Conservation (phyloP, 768 basidiomycete species). For the Hydnomerulius pinastri region DNA sequence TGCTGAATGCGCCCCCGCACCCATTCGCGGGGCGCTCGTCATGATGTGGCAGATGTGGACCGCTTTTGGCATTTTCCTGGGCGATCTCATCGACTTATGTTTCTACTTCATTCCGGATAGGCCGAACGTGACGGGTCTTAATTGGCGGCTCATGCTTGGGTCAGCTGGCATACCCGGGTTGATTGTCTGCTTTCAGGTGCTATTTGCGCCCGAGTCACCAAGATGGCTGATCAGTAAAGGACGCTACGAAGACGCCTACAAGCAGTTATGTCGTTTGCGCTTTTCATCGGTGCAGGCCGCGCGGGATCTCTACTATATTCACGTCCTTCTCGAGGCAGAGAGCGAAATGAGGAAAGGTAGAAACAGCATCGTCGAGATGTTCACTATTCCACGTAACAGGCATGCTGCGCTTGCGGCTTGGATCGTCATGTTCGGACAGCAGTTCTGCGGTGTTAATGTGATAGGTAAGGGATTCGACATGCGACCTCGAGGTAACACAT, state of each 20-base stretch:
- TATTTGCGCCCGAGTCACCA: slow-evolving; percentile 62
- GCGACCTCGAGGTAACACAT: not conserved
- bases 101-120: slow-evolving; percentile 49
- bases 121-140: slow-evolving; percentile 53
- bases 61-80: slow-evolving; percentile 77
- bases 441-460: slow-evolving; percentile 79
- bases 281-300: slow-evolving; percentile 72
- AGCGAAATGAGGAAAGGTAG: slow-evolving; percentile 49
- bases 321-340: slow-evolving; percentile 65
- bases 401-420: slow-evolving; percentile 56
- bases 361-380: slow-evolving; percentile 61
- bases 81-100: slow-evolving; percentile 61
- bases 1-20: slow-evolving; percentile 72
- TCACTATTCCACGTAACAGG: slow-evolving; percentile 70
- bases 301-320: slow-evolving; percentile 73
- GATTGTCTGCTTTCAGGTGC: slow-evolving; percentile 42
- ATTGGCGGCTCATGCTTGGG: slow-evolving; percentile 76
- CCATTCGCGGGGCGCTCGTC: slow-evolving; percentile 79
- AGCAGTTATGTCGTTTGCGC: slow-evolving; percentile 61
- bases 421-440: slow-evolving; percentile 73
- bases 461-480: slow-evolving; percentile 21
- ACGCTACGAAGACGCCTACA: slow-evolving; percentile 63
- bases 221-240: slow-evolving; percentile 80
- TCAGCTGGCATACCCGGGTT: slow-evolving; percentile 56
- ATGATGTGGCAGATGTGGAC: slow-evolving; percentile 92